A percentile compares a stretch with the other conserved stretches of the same genome.
Conservation (phyloP, 805 yeast genomes). For the Schwanniomyces occidentalis region DNA sequence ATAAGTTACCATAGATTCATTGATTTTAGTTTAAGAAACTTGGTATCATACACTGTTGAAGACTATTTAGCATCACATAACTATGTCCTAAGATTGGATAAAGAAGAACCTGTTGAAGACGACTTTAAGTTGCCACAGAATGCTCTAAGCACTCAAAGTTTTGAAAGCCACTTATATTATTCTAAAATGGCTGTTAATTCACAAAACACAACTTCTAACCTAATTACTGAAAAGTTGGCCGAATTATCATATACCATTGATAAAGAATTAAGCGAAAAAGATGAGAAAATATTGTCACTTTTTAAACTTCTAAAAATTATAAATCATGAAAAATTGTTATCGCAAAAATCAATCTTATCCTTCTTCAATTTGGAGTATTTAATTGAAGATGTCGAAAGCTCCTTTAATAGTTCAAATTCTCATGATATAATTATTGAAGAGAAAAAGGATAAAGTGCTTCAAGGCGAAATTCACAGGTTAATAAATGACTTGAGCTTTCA, state of each 20-base stretch:
- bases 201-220: conserved; percentile 32
- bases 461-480: conserved; percentile 41
- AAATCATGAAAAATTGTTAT: conserved; percentile 24
- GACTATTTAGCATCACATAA: conserved; percentile 40
- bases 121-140: conserved; percentile 2
- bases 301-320: conserved; percentile 24
- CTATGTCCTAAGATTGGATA: conserved; percentile 25
- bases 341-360: conserved; percentile 28
- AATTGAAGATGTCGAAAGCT: conserved; percentile 23
- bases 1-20: conserved; percentile 79
- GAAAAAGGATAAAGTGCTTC: conserved; percentile 33
- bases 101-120: conserved; percentile 9
- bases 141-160: conserved; percentile 23
- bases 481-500: conserved; percentile 41
- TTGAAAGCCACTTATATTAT: conserved; percentile 37
- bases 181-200: conserved; percentile 35
- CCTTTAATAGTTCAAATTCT: conserved; percentile 3
- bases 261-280: conserved; percentile 37
- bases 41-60: conserved; percentile 45
- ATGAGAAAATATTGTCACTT: conserved; percentile 29
- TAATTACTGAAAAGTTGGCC: conserved; percentile 38
- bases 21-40: conserved; percentile 45
- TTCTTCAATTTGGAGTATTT: conserved; percentile 34
- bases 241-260: conserved; percentile 39
- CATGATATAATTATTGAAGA: conserved; percentile 20